Conservation (phyloP, 2,329 filamentous ascomycete genomes). For the Sporothrix phasma region DNA sequence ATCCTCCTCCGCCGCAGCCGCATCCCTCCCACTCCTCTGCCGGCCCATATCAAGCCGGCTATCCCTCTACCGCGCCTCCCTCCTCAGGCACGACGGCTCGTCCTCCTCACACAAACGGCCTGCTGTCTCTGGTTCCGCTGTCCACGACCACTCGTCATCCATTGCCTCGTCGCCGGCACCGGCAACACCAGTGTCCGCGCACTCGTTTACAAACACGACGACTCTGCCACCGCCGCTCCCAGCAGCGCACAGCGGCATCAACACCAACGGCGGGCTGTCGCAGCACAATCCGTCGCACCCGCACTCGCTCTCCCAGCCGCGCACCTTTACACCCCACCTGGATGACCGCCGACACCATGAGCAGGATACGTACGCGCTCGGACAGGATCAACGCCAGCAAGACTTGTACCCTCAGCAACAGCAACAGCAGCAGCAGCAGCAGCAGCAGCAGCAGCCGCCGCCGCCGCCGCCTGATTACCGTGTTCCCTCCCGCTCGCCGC, state of each 20-base stretch:
- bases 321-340: slow-evolving; percentile 13
- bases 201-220: slow-evolving; percentile 5
- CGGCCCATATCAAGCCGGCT: slow-evolving; percentile 21
- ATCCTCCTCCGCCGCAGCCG: background rate
- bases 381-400: slow-evolving; percentile 37
- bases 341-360: slow-evolving; percentile 51
- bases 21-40: slow-evolving; percentile 5
- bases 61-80: slow-evolving; percentile 16
- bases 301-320: background rate
- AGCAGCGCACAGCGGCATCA: slow-evolving; percentile 16
- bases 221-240: slow-evolving; percentile 3
- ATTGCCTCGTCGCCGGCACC: slow-evolving; percentile 5
- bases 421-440: slow-evolving; percentile 6
- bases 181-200: slow-evolving; percentile 6
- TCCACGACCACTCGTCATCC: background rate
- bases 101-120: background rate
- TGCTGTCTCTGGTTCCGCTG: background rate
- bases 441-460: background rate
- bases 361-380: slow-evolving; percentile 42
- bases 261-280: slow-evolving; percentile 15
- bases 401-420: slow-evolving; percentile 19
- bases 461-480: background rate
- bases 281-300: slow-evolving; percentile 5
- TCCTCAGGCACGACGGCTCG: background rate
- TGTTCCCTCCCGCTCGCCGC: background rate